A percentile compares a stretch with the other conserved stretches of the same genome.
These are phyloP conservation scores for Ceratobasidium sp. DNA, from an alignment of 1,284 basidiomycete genomes.

Conservation along the genomic window DNA sequence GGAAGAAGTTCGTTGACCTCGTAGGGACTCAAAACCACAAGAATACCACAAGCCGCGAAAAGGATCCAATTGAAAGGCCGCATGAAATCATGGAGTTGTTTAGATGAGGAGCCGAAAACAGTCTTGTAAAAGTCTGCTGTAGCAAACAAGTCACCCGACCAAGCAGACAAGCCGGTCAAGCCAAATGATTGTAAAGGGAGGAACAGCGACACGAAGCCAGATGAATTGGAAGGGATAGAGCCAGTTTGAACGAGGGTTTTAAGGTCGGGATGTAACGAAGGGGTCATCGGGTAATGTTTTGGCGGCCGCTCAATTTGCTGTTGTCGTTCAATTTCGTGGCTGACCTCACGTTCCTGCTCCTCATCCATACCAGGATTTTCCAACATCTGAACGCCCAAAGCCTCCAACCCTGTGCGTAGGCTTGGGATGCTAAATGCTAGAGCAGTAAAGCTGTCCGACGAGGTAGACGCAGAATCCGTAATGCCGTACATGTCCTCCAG, in stretches of 20 bases:
- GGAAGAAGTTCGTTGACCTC: conserved; percentile 60
- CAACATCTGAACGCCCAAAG: conserved; percentile 52
- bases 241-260: conserved; percentile 14
- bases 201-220: conserved; percentile 7
- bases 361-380: conserved; percentile 54
- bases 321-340: conserved; percentile 40
- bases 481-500: conserved; percentile 57
- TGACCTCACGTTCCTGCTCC: conserved; percentile 63
- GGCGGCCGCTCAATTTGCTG: conserved; percentile 37
- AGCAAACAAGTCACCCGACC: neutral
- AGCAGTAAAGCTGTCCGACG: neutral
- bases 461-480: too few species aligned
- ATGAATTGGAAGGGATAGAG: neutral
- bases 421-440: neutral
- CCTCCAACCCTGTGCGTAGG: conserved; percentile 48
- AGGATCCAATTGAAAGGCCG: conserved; percentile 56
- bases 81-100: conserved; percentile 4
- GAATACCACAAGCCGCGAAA: conserved; percentile 47
- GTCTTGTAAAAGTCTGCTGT: conserved; percentile 53
- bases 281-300: conserved; percentile 10
- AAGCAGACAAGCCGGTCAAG: neutral
- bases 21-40: conserved; percentile 58
- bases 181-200: neutral
- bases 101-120: neutral
- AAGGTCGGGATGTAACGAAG: conserved; percentile 10